Base-by-base conservation (phyloP, 1,284 basidiomycete species). In the Neotropicomus parvogracilis region DNA sequence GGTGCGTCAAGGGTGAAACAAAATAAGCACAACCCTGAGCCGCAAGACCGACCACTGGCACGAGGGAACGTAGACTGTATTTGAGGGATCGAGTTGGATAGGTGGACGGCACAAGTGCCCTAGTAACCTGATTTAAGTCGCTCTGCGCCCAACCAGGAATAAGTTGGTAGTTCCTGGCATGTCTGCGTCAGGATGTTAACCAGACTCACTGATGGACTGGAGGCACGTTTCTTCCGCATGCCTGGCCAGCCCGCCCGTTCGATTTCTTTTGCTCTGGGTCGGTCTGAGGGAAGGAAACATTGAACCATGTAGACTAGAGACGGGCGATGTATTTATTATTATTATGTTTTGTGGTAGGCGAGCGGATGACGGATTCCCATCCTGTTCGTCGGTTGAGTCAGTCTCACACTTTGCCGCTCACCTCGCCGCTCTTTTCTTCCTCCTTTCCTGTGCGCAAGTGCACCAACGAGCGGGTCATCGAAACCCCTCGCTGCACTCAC, bases 331-430 rank as follows among this genome's bases (percentile, higher is more conserved):
- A 31, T 31, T 27, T n/a, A 26, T 16, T 17, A 8, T 12, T 14
- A 10, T 28, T 40, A 46, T 59, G 44, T 56, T 34, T 29, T 17
- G 34, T 3, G 3, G 21, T 14, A 4, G 6, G 14, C 17, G 16
- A 39, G 55, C 44, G 59, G 62, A 60, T 60, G 60, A 64, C 59
- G 7, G 31, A 8, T 12, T n/a, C n/a, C n/a, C 24, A 24, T 8
- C 24, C 5, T 17, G 17, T 27, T 40, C 16, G 19, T 29, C 20
- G 24, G 5, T 8, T 24, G 24, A n/a, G 24, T 8, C 4, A 10
- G 39, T 58, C 35, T 44, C 58, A 48, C 59, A 42, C 56, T 34
- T 40, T 38, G 24, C 24, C 37, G 35, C 40, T 27, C 44, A 39
- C 47, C 31, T 47, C 37, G 49, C 55, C 62, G 50, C 48, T 64